Percentiles rank a stretch among this genome's conserved stretches.
phyloP scores from a whole-genome alignment of 768 basidiomycete genomes.

The Termitomyces sp. region DNA sequence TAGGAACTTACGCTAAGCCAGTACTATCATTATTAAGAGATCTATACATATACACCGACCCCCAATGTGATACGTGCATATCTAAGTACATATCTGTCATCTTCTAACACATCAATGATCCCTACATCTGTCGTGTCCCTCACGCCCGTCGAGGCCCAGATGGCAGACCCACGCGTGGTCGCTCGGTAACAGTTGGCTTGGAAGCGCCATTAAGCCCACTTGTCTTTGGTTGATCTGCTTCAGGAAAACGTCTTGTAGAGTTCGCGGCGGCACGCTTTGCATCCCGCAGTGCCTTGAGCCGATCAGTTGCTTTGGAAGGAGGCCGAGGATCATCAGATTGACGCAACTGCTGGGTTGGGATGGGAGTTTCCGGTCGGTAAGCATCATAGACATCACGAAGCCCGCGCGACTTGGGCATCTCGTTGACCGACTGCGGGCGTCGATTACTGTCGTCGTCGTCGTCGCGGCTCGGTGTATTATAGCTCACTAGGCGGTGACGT shows the following conservation, averaged over 20 bases:
- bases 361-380: slow-evolving; percentile 22
- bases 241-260: neutral
- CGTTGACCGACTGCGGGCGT: slow-evolving; percentile 1
- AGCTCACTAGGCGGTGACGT: slow-evolving; percentile 29
- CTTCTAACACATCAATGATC: slow-evolving; percentile 18
- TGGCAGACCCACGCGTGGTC: slow-evolving; percentile 33
- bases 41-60: neutral
- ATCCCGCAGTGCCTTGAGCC: slow-evolving; percentile 51
- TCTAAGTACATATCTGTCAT: slow-evolving; percentile 18
- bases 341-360: slow-evolving; percentile 3
- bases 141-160: slow-evolving; percentile 28
- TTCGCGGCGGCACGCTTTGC: slow-evolving; percentile 37
- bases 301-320: slow-evolving; percentile 41
- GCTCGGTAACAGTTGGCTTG: slow-evolving; percentile 12
- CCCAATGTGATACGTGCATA: neutral
- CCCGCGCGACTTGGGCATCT: slow-evolving; percentile 22
- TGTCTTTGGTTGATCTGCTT: neutral
- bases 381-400: slow-evolving; percentile 39
- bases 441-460: neutral
- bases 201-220: slow-evolving; percentile 8
- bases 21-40: too few species aligned
- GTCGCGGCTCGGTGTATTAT: slow-evolving; percentile 3
- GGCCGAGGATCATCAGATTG: slow-evolving; percentile 17
- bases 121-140: slow-evolving; percentile 11
- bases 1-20: neutral